phyloP scores from a whole-genome alignment of 306 rosid genomes.

The Vigna unguiculata region DNA sequence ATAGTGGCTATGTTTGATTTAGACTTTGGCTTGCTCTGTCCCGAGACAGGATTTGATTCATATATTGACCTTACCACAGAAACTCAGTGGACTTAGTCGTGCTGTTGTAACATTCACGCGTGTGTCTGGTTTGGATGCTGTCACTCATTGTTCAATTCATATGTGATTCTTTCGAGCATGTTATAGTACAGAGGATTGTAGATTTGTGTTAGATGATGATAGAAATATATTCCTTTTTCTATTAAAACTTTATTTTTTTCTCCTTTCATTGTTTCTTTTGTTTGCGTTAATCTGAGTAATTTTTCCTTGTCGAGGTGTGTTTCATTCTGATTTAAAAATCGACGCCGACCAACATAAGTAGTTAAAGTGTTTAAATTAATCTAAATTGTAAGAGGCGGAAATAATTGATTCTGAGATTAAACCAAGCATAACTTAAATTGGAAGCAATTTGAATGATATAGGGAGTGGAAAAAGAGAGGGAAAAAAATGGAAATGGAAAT shows the following conservation, averaged over 20 bases:
- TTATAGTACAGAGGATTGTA: slow-evolving; percentile 44
- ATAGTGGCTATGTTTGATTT: slow-evolving; percentile 40
- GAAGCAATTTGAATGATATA: too few relatives aligned
- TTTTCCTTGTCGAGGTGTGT: too few relatives aligned
- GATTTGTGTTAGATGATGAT: slow-evolving; percentile 36
- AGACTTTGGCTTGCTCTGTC: slow-evolving; percentile 13
- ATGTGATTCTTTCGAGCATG: slow-evolving; percentile 47
- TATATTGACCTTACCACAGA: slow-evolving; percentile 39
- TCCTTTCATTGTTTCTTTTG: neutral
- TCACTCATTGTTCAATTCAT: slow-evolving; percentile 34
- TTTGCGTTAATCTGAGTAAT: neutral
- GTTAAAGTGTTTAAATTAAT: too few relatives aligned
- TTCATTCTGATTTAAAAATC: too few relatives aligned
- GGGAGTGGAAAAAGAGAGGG: too few relatives aligned
- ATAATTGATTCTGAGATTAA: too few relatives aligned
- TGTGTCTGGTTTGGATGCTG: slow-evolving; percentile 43
- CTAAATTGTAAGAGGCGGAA: too few relatives aligned
- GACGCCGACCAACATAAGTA: too few relatives aligned
- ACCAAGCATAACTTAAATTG: too few relatives aligned
- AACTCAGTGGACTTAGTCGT: slow-evolving; percentile 34
- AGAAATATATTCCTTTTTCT: slow-evolving; percentile 37
- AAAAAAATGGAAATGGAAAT: too few relatives aligned
- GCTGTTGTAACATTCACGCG: slow-evolving; percentile 41
- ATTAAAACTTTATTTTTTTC: slow-evolving; percentile 3
- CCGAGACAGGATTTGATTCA: slow-evolving; percentile 37